Percentiles rank a stretch among this genome's conserved stretches.
phyloP scores from a whole-genome alignment of 108 stramenopile genomes.

The Stephanodiscus triporus region DNA sequence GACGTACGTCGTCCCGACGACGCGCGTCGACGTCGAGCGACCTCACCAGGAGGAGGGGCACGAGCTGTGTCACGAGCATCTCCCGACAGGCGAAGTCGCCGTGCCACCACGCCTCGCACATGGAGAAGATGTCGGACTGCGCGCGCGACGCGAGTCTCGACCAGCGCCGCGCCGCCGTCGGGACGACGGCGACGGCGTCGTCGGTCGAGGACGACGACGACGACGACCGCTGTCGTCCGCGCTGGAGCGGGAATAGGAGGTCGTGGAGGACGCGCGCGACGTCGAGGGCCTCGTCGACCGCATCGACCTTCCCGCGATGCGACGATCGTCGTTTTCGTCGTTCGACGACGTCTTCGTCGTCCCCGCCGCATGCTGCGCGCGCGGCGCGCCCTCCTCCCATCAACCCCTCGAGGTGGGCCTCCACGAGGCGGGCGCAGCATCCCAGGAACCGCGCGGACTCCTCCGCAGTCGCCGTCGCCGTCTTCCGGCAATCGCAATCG shows the following conservation, averaged over 20 bases:
- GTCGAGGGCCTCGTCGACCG: constrained; percentile 67
- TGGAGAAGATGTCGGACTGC: constrained; percentile 59
- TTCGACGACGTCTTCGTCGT: no score
- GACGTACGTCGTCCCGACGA: constrained; percentile 78
- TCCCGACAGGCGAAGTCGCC: constrained; percentile 71
- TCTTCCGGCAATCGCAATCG: background rate
- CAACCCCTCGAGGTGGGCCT: constrained; percentile 59
- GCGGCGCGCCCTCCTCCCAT: no score
- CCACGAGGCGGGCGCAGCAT: constrained; percentile 46
- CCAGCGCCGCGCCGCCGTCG: background rate
- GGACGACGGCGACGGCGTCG: background rate
- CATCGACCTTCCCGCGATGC: background rate
- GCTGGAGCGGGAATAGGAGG: constrained; percentile 64
- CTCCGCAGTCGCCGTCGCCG: constrained; percentile 22
- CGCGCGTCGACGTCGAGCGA: constrained; percentile 52
- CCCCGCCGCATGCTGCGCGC: constrained; percentile 16
- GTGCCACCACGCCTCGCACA: constrained; percentile 92
- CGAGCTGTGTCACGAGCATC: constrained; percentile 70
- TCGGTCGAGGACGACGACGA: background rate
- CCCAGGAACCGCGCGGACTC: constrained; percentile 55
- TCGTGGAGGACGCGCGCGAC: constrained; percentile 71
- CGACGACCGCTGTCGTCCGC: constrained; percentile 26
- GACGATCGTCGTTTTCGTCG: background rate
- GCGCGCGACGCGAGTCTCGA: constrained; percentile 50
- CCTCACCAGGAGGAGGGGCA: constrained; percentile 72